Evolutionary conservation across 441 rosid genomes (phyloP).

Genomic region (Cnidoscolus chayamansa): DNA sequence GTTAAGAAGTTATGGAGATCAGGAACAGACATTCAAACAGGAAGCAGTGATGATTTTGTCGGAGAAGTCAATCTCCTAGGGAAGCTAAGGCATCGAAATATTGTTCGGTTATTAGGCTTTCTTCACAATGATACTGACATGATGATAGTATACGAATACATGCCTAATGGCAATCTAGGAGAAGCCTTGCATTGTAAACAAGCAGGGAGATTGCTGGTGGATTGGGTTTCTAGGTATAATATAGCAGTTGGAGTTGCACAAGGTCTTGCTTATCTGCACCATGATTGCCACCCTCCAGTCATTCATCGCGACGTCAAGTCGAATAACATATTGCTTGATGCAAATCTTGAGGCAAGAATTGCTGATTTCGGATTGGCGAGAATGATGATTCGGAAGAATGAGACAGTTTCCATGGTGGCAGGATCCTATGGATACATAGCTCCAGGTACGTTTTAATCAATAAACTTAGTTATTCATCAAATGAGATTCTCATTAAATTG

Average conservation of each 20-base stretch:
- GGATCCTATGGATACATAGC: constrained; percentile 98
- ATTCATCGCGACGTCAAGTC: constrained; percentile 94
- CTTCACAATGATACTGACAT: constrained; percentile 82
- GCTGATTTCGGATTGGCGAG: constrained; percentile 97
- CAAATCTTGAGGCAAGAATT: constrained; percentile 84
- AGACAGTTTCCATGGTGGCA: constrained; percentile 90
- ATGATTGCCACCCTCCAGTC: constrained; percentile 84
- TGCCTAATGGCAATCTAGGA: constrained; percentile 92
- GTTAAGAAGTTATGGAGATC: constrained; percentile 86
- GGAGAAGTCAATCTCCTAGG: constrained; percentile 91
- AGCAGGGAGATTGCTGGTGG: constrained; percentile 74
- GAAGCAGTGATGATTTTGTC: constrained; percentile 60
- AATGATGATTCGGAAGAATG: constrained; percentile 76
- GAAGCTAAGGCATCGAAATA: constrained; percentile 83
- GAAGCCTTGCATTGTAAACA: constrained; percentile 85
- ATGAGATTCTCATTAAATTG: background rate
- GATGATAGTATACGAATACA: constrained; percentile 82
- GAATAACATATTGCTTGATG: constrained; percentile 86
- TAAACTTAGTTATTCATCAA: background rate
- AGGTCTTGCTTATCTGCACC: constrained; percentile 93
- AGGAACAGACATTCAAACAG: constrained; percentile 49
- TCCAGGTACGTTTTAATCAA: constrained; percentile 55
- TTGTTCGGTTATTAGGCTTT: constrained; percentile 80
- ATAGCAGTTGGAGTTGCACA: constrained; percentile 93
- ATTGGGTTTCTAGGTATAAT: constrained; percentile 85